A percentile compares a stretch with the other conserved stretches of the same genome.
phyloP scores from a whole-genome alignment of 768 basidiomycete species.

The Chiua virens region DNA sequence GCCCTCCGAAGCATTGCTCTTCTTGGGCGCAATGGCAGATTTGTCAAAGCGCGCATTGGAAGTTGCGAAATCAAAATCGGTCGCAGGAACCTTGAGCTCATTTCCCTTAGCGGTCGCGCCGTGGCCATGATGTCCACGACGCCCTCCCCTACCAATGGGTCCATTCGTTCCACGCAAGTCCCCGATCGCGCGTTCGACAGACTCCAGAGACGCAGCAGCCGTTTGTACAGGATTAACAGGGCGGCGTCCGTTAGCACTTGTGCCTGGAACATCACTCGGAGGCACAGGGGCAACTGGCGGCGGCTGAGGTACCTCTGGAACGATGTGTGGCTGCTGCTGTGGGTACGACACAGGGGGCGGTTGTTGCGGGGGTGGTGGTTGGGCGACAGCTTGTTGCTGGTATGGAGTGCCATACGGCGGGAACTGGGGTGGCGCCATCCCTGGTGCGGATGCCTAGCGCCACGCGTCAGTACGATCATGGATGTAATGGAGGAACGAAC shows the following conservation, averaged over 20 bases:
- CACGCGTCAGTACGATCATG: slow-evolving; percentile 12
- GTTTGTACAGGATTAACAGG: slow-evolving; percentile 58
- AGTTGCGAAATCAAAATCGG: slow-evolving; percentile 81
- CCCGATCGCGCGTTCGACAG: slow-evolving; percentile 57
- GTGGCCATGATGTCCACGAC: slow-evolving; percentile 32
- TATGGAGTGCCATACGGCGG: slow-evolving; percentile 32
- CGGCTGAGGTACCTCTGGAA: slow-evolving; percentile 26
- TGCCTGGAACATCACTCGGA: slow-evolving; percentile 23
- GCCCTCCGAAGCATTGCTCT: slow-evolving; percentile 29
- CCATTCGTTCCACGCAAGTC: slow-evolving; percentile 45
- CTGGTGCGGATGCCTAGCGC: slow-evolving; percentile 50
- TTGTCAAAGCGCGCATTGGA: slow-evolving; percentile 85
- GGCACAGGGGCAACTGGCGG: slow-evolving; percentile 20
- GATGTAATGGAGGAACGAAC: background rate
- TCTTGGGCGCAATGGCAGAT: slow-evolving; percentile 46
- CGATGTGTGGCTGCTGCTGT: slow-evolving; percentile 25
- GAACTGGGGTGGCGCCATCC: slow-evolving; percentile 31
- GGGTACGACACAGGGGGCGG: slow-evolving; percentile 29
- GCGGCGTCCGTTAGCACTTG: slow-evolving; percentile 31
- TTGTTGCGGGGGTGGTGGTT: slow-evolving; percentile 31
- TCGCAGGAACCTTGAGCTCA: slow-evolving; percentile 59
- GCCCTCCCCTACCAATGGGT: slow-evolving; percentile 40
- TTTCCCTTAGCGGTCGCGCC: slow-evolving; percentile 29
- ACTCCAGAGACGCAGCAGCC: slow-evolving; percentile 73
- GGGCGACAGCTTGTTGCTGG: slow-evolving; percentile 31